Percentiles rank a stretch among this genome's conserved stretches.
Conservation (phyloP, 176 grass and related monocot species). For the Eleusine coracana region DNA sequence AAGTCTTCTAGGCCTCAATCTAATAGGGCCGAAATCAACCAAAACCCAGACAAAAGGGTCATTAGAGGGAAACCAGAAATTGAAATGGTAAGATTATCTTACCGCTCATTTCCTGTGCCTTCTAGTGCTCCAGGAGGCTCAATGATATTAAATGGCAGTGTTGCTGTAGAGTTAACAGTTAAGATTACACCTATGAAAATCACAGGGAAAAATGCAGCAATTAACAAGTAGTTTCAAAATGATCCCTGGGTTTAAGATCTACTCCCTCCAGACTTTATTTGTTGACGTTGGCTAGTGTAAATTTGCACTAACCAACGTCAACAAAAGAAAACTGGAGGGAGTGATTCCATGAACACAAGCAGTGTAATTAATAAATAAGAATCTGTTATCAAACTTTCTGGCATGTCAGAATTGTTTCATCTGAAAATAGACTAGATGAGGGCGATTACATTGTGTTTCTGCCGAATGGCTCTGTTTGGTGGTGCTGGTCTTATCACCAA, state of each 20-base stretch:
- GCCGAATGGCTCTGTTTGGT: slow-evolving; percentile 5
- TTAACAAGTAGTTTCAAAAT: neutral
- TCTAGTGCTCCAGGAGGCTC: slow-evolving; percentile 15
- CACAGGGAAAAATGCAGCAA: neutral
- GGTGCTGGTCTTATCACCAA: neutral
- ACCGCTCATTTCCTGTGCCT: slow-evolving; percentile 36
- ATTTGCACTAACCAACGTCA: no score
- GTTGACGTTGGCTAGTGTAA: no score
- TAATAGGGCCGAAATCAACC: neutral
- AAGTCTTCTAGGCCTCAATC: slow-evolving; percentile 1
- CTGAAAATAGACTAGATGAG: neutral
- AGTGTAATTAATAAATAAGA: slow-evolving; percentile 10
- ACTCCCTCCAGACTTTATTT: no score
- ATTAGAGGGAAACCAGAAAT: neutral
- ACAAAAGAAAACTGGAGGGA: no score
- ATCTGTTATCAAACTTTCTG: slow-evolving; percentile 14
- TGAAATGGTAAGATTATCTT: slow-evolving; percentile 10
- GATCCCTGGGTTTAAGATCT: slow-evolving; percentile 11
- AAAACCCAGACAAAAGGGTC: neutral
- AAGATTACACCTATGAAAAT: slow-evolving; percentile 17
- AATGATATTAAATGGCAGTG: neutral
- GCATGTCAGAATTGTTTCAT: neutral
- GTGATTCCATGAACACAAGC: neutral
- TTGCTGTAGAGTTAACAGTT: slow-evolving; percentile 39
- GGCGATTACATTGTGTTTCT: slow-evolving; percentile 38